phyloP scores from a whole-genome alignment of 371 early-diverging fungal genomes.

The Mortierella sp. region DNA sequence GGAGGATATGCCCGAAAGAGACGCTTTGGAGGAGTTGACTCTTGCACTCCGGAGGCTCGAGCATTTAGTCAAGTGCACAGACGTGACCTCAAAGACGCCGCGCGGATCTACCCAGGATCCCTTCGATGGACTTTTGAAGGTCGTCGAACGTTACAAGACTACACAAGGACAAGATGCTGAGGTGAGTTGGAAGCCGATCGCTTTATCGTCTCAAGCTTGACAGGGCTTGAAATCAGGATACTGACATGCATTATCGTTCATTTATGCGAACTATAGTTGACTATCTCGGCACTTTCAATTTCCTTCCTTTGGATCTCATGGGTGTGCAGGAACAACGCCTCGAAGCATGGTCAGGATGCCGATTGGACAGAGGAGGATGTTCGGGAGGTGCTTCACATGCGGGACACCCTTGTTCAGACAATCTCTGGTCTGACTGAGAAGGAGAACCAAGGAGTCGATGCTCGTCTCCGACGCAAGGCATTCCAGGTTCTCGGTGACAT shows the following conservation, averaged over 20 bases:
- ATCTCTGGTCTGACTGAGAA: conserved; percentile 57
- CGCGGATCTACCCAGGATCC: conserved; percentile 26
- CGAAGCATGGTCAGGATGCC: conserved; percentile 58
- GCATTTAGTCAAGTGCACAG: conserved; percentile 47
- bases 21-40: conserved; percentile 20
- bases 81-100: conserved; percentile 30
- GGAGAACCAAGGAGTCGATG: conserved; percentile 32
- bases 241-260: background rate
- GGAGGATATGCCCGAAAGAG: conserved; percentile 14
- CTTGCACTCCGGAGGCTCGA: conserved; percentile 35
- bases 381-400: conserved; percentile 47
- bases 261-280: conserved; percentile 9
- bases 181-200: conserved; percentile 12
- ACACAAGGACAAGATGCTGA: conserved; percentile 33
- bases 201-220: background rate
- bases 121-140: conserved; percentile 30
- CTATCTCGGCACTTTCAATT: conserved; percentile 43
- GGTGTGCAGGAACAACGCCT: conserved; percentile 52
- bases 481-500: conserved; percentile 67
- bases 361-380: conserved; percentile 47
- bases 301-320: conserved; percentile 60
- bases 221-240: background rate
- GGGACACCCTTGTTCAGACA: conserved; percentile 59
- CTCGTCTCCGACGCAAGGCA: conserved; percentile 53
- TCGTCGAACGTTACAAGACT: conserved; percentile 26